Conservation (phyloP, 176 grass and related monocot genomes). For the Puccinellia tenuiflora region DNA sequence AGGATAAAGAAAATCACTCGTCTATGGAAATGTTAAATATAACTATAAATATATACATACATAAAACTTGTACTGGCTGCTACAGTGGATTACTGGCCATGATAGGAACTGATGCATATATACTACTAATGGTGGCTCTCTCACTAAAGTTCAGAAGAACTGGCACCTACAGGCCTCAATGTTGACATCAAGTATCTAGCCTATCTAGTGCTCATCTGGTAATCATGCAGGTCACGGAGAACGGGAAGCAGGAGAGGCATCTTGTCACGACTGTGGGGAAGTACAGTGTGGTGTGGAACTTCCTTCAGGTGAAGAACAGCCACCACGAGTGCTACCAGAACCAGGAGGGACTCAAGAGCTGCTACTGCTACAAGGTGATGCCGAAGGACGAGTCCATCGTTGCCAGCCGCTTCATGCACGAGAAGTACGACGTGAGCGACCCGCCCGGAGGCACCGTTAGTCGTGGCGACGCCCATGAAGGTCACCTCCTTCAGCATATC, state of each 20-base stretch:
- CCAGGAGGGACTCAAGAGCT: slow-evolving; percentile 84
- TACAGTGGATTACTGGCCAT: not conserved
- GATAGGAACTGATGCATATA: not conserved
- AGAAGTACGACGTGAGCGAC: slow-evolving; percentile 64
- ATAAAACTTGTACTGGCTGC: not conserved
- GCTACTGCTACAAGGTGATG: slow-evolving; percentile 91
- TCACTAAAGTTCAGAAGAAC: not conserved
- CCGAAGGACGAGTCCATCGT: slow-evolving; percentile 80
- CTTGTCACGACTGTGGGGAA: slow-evolving; percentile 81
- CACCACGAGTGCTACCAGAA: slow-evolving; percentile 73
- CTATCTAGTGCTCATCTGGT: not conserved
- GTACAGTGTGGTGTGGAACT: slow-evolving; percentile 93
- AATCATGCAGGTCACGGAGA: slow-evolving; percentile 58
- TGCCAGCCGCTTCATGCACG: slow-evolving; percentile 82
- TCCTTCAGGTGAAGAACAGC: slow-evolving; percentile 89
- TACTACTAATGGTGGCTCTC: not conserved
- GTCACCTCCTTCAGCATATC: slow-evolving; percentile 79
- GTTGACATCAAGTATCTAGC: not conserved
- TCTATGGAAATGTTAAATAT: not conserved
- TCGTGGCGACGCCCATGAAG: slow-evolving; percentile 89
- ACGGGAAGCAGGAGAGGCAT: slow-evolving; percentile 81
- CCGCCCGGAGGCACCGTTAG: slow-evolving; percentile 73
- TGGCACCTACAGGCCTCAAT: not conserved
- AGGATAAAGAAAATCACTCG: not conserved
- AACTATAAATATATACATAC: not conserved